These are phyloP conservation scores for Psophocarpus tetragonolobus DNA, from an alignment of 306 rosid genomes.

Conservation along the genomic window DNA sequence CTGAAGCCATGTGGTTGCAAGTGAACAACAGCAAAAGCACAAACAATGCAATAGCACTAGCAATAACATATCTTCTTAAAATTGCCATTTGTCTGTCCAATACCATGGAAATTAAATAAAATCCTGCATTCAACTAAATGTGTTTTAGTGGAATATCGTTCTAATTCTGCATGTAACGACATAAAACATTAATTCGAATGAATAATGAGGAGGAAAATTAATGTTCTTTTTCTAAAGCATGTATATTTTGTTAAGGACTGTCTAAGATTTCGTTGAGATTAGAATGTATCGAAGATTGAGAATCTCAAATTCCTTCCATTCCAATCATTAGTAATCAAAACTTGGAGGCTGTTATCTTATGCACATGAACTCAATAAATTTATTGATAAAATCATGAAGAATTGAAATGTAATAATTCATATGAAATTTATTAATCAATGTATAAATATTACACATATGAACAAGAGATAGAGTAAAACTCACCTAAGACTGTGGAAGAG, in stretches of 20 bases:
- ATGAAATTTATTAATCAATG: background rate
- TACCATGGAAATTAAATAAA: background rate
- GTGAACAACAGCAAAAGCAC: slow-evolving; percentile 7
- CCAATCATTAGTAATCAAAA: background rate
- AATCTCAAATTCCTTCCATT: background rate
- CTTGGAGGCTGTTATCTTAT: background rate
- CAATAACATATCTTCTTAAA: background rate
- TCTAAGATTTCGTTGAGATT: background rate
- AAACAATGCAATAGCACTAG: background rate
- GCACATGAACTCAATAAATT: background rate
- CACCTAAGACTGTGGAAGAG: background rate
- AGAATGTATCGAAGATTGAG: slow-evolving; percentile 1
- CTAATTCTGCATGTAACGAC: background rate
- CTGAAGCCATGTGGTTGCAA: slow-evolving; percentile 11
- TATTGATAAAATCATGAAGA: background rate
- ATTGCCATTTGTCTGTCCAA: slow-evolving; percentile 12
- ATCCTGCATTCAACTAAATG: background rate
- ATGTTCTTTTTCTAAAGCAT: background rate
- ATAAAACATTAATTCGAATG: background rate
- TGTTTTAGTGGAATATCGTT: background rate
- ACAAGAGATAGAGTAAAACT: background rate
- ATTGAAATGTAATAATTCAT: background rate
- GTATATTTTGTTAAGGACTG: background rate
- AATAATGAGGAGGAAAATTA: background rate
- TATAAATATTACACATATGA: background rate